Conservation (phyloP, 1,284 basidiomycete genomes). For the Cutaneotrichosporon arboriforme region DNA sequence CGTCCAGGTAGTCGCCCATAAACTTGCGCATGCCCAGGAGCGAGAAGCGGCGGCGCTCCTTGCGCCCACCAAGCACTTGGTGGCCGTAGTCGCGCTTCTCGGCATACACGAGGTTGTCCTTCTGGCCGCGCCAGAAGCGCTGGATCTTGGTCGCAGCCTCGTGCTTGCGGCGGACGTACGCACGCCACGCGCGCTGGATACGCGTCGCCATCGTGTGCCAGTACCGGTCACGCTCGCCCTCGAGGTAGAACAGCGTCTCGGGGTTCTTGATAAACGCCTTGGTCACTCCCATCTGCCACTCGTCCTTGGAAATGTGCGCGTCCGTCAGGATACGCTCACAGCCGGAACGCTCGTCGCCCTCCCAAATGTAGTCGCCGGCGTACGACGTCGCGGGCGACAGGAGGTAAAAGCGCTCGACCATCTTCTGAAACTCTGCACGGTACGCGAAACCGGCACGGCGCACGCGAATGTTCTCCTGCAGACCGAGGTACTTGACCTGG, state of each 20-base stretch:
- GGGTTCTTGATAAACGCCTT: slow-evolving; percentile 99
- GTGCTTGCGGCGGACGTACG: slow-evolving; percentile 90
- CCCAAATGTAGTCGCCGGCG: slow-evolving; percentile 97
- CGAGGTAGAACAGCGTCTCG: slow-evolving; percentile 97
- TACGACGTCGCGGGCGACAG: slow-evolving; percentile 93
- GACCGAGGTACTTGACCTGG: slow-evolving; percentile 97
- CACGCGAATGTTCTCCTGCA: slow-evolving; percentile 98
- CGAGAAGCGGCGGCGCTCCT: slow-evolving; percentile 90
- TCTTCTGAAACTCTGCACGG: slow-evolving; percentile 81
- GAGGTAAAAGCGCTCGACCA: slow-evolving; percentile 96
- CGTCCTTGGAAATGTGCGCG: slow-evolving; percentile 89
- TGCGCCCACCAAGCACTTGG: slow-evolving; percentile 80
- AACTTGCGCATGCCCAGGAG: slow-evolving; percentile 90
- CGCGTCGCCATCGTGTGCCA: slow-evolving; percentile 99
- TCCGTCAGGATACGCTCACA: slow-evolving; percentile 91
- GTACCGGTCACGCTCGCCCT: slow-evolving; percentile 97
- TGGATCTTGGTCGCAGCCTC: slow-evolving; percentile 95
- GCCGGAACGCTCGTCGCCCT: slow-evolving; percentile 81
- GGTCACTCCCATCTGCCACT: slow-evolving; percentile 99
- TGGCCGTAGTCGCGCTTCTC: slow-evolving; percentile 91
- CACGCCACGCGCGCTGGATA: slow-evolving; percentile 94
- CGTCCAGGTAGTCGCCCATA: slow-evolving; percentile 92
- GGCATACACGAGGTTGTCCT: slow-evolving; percentile 82
- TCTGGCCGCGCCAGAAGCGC: slow-evolving; percentile 98
- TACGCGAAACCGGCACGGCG: slow-evolving; percentile 97